Conservation (phyloP, 139 green algal species). For the Asterochloris erici region DNA sequence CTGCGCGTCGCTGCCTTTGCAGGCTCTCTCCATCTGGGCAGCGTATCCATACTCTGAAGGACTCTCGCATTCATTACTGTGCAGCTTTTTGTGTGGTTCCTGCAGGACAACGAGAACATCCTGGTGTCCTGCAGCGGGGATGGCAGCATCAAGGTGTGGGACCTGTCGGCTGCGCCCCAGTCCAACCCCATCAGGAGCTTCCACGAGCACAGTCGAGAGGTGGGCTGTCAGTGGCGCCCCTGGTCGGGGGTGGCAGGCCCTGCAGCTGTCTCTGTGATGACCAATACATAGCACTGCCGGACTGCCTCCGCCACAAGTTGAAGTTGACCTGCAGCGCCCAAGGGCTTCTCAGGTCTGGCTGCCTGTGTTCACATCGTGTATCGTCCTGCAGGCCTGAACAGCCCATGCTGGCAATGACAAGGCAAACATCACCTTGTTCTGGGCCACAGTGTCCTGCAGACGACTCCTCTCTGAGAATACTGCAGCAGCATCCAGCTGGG, state of each 20-base stretch:
- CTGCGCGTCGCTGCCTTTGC: too few species aligned
- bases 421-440: not conserved
- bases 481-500: too few species aligned
- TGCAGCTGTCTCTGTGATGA: not conserved
- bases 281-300: too few species aligned
- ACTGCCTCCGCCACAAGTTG: too few species aligned
- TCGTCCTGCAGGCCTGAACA: too few species aligned
- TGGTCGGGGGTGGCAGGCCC: not conserved
- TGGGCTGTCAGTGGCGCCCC: conserved; percentile 3
- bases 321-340: too few species aligned
- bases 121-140: conserved; percentile 87
- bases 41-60: too few species aligned
- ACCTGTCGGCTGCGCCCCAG: conserved; percentile 68
- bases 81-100: not conserved
- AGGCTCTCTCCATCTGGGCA: too few species aligned
- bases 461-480: too few species aligned
- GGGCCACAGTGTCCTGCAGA: not conserved
- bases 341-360: too few species aligned
- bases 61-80: too few species aligned
- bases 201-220: conserved; percentile 89
- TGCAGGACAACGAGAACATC: conserved; percentile 87
- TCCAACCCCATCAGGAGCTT: conserved; percentile 85
- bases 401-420: not conserved
- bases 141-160: conserved; percentile 92
- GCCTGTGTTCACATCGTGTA: too few species aligned